These are phyloP conservation scores for Prinsepia uniflora DNA, from an alignment of 306 rosid species.

Conservation along the genomic window DNA sequence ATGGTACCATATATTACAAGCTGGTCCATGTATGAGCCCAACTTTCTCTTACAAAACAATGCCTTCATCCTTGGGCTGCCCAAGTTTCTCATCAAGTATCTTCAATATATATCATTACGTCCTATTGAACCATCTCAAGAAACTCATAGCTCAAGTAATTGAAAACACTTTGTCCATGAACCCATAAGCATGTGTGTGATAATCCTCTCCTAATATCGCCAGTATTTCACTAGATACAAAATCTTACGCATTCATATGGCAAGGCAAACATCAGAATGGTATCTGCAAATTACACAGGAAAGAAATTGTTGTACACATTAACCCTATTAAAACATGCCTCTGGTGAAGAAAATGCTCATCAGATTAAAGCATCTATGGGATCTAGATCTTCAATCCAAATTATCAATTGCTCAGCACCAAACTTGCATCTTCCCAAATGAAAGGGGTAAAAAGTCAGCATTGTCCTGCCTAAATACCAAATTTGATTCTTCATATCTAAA, in stretches of 20 bases:
- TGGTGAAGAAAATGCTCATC: not conserved
- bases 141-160: too few relatives aligned
- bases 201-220: too few relatives aligned
- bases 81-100: not conserved
- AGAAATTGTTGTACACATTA: too few relatives aligned
- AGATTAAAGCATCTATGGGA: not conserved
- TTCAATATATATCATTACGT: not conserved
- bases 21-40: not conserved
- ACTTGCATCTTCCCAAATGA: not conserved
- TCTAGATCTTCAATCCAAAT: not conserved
- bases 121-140: too few relatives aligned
- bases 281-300: too few relatives aligned
- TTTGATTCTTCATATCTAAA: conserved; percentile 16
- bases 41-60: not conserved
- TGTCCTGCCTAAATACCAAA: conserved; percentile 6
- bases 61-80: not conserved
- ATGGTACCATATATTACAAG: too few relatives aligned
- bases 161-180: too few relatives aligned
- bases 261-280: too few relatives aligned
- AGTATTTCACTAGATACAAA: too few relatives aligned
- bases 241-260: too few relatives aligned
- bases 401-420: not conserved
- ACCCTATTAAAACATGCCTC: too few relatives aligned
- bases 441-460: conserved; percentile 1
- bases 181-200: too few relatives aligned